Evolutionary conservation across 176 grass and related monocot species (phyloP).

Genomic region (Zea luxurians): DNA sequence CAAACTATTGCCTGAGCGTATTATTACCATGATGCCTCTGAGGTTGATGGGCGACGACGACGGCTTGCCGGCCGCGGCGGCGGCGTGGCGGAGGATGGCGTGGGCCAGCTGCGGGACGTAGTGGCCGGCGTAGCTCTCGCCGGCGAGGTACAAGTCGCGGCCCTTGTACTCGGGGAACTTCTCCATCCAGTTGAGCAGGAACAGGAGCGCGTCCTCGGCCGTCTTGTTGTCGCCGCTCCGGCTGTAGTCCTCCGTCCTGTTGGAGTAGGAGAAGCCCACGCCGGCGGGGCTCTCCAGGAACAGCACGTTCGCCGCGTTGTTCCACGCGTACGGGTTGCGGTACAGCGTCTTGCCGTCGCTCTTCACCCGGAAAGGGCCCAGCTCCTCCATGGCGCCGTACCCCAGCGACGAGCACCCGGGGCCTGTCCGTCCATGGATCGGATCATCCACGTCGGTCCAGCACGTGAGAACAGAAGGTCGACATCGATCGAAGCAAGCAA

Average conservation of each 20-base stretch:
- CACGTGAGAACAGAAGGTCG: too few relatives aligned
- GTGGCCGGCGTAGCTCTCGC: slow-evolving; percentile 89
- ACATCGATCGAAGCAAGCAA: too few relatives aligned
- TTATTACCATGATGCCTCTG: slow-evolving; percentile 74
- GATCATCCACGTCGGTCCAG: too few relatives aligned
- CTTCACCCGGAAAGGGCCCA: slow-evolving; percentile 85
- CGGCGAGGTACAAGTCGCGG: slow-evolving; percentile 73
- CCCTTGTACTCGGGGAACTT: slow-evolving; percentile 83
- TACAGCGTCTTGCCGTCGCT: slow-evolving; percentile 83
- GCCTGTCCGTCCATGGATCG: not conserved
- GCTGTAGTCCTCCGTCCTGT: slow-evolving; percentile 75
- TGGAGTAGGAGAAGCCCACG: slow-evolving; percentile 94
- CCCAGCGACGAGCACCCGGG: slow-evolving; percentile 93
- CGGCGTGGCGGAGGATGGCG: slow-evolving; percentile 54
- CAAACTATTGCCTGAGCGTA: too few relatives aligned
- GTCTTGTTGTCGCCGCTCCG: slow-evolving; percentile 63
- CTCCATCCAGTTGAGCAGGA: slow-evolving; percentile 75
- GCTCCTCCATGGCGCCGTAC: slow-evolving; percentile 88
- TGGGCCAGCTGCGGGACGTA: slow-evolving; percentile 82
- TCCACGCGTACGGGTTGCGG: slow-evolving; percentile 81
- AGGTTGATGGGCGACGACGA: slow-evolving; percentile 54
- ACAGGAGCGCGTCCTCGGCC: slow-evolving; percentile 54
- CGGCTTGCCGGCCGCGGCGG: not conserved
- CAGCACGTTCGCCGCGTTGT: slow-evolving; percentile 73
- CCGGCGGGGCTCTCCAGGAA: slow-evolving; percentile 95